These are phyloP conservation scores for Crithidia brevicula DNA, from an alignment of 208 protist genomes.

Conservation along the genomic window DNA sequence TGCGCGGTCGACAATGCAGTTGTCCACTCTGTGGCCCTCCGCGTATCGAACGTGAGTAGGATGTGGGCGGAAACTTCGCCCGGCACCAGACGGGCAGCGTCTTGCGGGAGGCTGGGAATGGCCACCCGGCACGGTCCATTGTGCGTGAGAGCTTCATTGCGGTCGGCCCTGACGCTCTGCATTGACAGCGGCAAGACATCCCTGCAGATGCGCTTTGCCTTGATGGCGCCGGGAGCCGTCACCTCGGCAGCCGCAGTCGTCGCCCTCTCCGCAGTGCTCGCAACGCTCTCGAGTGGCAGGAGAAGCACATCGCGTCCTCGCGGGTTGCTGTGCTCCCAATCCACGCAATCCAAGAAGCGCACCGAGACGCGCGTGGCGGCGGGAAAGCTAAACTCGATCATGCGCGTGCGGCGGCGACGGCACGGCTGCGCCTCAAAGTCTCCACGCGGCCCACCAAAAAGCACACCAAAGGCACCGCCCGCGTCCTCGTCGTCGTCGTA, in stretches of 20 bases:
- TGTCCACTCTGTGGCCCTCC: constrained; percentile 31
- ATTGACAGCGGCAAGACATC: constrained; percentile 14
- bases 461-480: background rate
- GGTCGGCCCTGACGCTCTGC: constrained; percentile 7
- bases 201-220: background rate
- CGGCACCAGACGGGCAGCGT: constrained; percentile 16
- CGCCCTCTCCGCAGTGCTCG: constrained; percentile 7
- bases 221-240: background rate
- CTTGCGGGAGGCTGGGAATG: constrained; percentile 21
- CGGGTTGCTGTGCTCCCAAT: constrained; percentile 7
- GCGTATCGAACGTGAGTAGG: constrained; percentile 37
- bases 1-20: constrained; percentile 28
- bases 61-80: constrained; percentile 48
- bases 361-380: constrained; percentile 31
- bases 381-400: constrained; percentile 29
- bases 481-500: constrained; percentile 7
- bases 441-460: background rate
- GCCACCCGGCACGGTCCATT: constrained; percentile 29
- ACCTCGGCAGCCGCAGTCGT: background rate
- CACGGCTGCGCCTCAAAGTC: constrained; percentile 33
- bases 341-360: constrained; percentile 5
- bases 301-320: constrained; percentile 24
- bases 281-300: constrained; percentile 29
- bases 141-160: constrained; percentile 18
- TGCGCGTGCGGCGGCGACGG: constrained; percentile 21